A percentile compares a stretch with the other conserved stretches of the same genome.
Evolutionary conservation across 225 moss, liverwort and hornwort genomes (phyloP).

Genomic region (Pleurozium schreberi): DNA sequence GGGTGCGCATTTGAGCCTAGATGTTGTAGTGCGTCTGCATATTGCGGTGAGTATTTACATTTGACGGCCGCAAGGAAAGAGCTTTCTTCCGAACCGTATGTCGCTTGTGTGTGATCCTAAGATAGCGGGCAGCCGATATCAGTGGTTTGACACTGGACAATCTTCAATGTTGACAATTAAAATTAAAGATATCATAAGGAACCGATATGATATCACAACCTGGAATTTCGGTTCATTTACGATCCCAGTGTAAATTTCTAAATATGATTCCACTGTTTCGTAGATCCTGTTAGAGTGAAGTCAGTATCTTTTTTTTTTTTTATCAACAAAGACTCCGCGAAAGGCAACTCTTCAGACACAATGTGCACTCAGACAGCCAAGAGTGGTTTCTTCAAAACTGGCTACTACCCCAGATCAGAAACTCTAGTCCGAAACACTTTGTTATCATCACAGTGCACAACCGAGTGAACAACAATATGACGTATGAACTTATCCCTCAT

Average conservation of each 20-base stretch:
- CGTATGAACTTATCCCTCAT: constrained; percentile 5
- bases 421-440: constrained; percentile 72
- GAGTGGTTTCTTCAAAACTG: constrained; percentile 19
- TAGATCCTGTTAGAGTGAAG: fast-evolving
- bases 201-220: fast-evolving
- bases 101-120: too few relatives aligned
- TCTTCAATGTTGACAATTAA: not conserved
- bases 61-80: too few relatives aligned
- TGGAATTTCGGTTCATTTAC: too few relatives aligned
- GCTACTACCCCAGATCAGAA: constrained; percentile 55
- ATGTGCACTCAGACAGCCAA: constrained; percentile 33
- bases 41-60: too few relatives aligned
- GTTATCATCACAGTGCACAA: constrained; percentile 20
- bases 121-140: fast-evolving
- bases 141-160: not conserved
- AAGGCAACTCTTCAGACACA: not conserved
- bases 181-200: fast-evolving
- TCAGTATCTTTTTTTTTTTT: fast-evolving
- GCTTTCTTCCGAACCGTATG: fast-evolving
- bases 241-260: fast-evolving
- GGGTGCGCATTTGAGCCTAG: too few relatives aligned
- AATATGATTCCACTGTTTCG: not conserved
- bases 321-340: not conserved
- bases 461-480: fast-evolving
- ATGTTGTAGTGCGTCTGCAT: too few relatives aligned